Base-by-base conservation (phyloP, 2,329 filamentous ascomycete species). In the Myriangium duriaei region DNA sequence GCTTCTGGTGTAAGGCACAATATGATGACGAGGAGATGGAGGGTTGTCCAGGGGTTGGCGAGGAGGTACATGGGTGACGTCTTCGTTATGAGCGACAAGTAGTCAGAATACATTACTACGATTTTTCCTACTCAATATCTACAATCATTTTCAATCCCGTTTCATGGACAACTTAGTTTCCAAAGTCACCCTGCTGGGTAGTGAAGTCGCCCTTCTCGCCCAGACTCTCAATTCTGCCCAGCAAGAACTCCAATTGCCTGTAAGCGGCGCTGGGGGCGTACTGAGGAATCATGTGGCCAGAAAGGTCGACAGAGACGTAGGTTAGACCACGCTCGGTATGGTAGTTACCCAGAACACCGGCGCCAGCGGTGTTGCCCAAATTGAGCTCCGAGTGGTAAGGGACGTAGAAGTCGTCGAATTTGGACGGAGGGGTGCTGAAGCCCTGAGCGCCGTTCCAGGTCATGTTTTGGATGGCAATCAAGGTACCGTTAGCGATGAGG, bases 1-100 rank as follows among this genome's bases (percentile, higher is more conserved):
- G 91, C 62, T 94, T 95, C 56, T 98, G 87, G 82, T 98, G 91
- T 61, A 96, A 95, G 57, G 81, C 72, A 58, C 66, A 67, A 37
- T 98, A 95, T 56, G 72, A 76, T 0, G 76, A 85, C 51, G 64
- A 63, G 24, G 60, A 64, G 24, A 78, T 95, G 79, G 84, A 91
- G 10, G 87, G 83, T 0, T 98, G 91, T 65, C 88, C 91, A 0
- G 91, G 91, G 1, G 40, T 79, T 24, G 81, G 76, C 0, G 91
- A 95, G 59, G 86, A 94, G 52, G 87, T 95, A 50, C 74, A 79
- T 53, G 74, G n/a, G n/a, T n/a, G n/a, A n/a, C n/a, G n/a, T n/a
- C n/a, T n/a, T n/a, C n/a, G n/a, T n/a, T n/a, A n/a, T n/a, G n/a
- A n/a, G n/a, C n/a, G n/a, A n/a, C n/a, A n/a, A n/a, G n/a, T n/a